Percentiles rank a stretch among this genome's conserved stretches.
Evolutionary conservation across 1,284 basidiomycete genomes (phyloP).

Genomic region (Vanrija sp.): DNA sequence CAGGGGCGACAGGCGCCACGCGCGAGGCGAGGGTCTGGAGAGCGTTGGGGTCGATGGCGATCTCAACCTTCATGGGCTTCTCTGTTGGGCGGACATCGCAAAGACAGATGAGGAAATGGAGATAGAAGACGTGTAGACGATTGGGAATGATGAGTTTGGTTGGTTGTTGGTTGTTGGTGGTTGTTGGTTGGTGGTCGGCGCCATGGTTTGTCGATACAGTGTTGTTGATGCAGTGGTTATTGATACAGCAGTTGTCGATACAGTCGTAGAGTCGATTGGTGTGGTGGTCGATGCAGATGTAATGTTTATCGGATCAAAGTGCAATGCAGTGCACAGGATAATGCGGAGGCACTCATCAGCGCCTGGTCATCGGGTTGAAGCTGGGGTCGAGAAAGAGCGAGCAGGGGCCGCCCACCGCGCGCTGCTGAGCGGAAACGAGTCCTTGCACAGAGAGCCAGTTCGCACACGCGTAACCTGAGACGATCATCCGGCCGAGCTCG

Average conservation of each 20-base stretch:
- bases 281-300: background rate
- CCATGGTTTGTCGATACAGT: background rate
- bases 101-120: background rate
- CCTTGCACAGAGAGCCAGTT: background rate
- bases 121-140: background rate
- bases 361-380: slow-evolving; percentile 5
- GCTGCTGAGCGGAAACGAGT: background rate
- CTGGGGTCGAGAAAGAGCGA: slow-evolving; percentile 3
- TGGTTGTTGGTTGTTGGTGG: background rate
- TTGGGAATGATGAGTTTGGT: too few relatives aligned
- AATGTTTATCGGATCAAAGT: background rate
- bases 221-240: background rate
- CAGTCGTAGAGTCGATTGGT: background rate
- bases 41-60: slow-evolving; percentile 81
- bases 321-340: background rate
- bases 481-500: too few relatives aligned
- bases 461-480: background rate
- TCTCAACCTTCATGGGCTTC: slow-evolving; percentile 97
- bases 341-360: slow-evolving; percentile 13
- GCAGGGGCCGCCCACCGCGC: slow-evolving; percentile 4
- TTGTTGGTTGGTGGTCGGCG: background rate
- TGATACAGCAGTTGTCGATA: slow-evolving; percentile 1
- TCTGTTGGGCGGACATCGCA: slow-evolving; percentile 56
- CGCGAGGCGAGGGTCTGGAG: slow-evolving; percentile 63
- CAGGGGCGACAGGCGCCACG: slow-evolving; percentile 48